Evolutionary conservation across 495 filamentous ascomycete genomes (phyloP), one percentile per base, ranked within the genome.

Genomic region (Talaromyces trachyspermus): DNA sequence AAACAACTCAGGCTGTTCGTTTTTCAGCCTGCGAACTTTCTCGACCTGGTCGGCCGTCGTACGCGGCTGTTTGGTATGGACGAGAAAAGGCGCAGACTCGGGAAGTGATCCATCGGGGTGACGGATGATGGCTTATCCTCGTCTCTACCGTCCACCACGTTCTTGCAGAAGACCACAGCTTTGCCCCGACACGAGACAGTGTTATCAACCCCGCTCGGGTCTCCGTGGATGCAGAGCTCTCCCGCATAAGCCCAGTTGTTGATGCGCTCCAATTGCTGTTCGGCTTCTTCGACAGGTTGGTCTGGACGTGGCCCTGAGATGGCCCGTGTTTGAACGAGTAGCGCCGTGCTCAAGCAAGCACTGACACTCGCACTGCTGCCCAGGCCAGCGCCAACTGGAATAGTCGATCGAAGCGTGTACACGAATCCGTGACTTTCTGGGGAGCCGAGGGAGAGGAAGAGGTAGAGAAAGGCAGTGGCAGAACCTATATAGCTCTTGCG

Each of bases 221-320:
- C 95, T 20, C 90, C 90, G 64, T 98, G 92, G 35, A 95, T 96
- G 57, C 88, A 90, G 77, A 96, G 83, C 67, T 98, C 92, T 20
- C 86, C 88, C 1, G 97, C 92, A 60, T 94, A 96, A 0, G 92
- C 91, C 92, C 92, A 98, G 43, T 85, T 80, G 60, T 98, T 98
- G 57, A 98, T 94, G 46, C 90, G 81, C 67, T 97, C 88, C 17
- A 95, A 72, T 58, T 97, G 90, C 29, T 85, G 60, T 27, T 84
- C 81, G 29, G 84, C 84, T 70, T 96, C 92, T 11, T 83, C 77
- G 2, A 77, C 56, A 10, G 86, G 85, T 62, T 96, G 91, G 58
- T 95, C 91, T 5, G 81, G 82, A 56, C 95, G 91, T 3, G 92
- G 92, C 0, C 88, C 89, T 9, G 85, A 76, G 3, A 98, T 78